These are phyloP conservation scores for Incumbomyces delicatus DNA, from an alignment of 2,329 filamentous ascomycete genomes.

Conservation along the genomic window DNA sequence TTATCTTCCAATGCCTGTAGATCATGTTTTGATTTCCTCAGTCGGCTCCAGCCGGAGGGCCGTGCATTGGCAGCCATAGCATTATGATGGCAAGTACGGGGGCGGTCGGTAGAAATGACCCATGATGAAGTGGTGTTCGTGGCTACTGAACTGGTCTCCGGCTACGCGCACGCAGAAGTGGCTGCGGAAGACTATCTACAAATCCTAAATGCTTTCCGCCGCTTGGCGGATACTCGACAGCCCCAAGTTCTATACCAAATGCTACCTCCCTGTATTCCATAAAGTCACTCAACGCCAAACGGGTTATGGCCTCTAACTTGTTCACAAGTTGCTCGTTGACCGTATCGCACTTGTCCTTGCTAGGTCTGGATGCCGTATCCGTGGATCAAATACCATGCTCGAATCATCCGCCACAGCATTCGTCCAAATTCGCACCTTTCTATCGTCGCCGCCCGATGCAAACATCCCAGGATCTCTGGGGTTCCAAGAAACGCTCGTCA, in stretches of 20 bases:
- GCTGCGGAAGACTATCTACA: background rate
- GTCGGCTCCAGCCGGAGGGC: too few species aligned
- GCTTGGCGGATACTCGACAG: background rate
- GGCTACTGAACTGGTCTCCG: too few species aligned
- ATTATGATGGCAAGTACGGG: too few species aligned
- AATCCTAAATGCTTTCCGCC: background rate
- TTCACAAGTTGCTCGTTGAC: slow-evolving; percentile 4
- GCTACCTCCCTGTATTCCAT: background rate
- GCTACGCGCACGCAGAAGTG: too few species aligned
- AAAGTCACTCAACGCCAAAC: background rate
- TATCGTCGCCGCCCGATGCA: slow-evolving; percentile 84
- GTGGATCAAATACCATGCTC: slow-evolving; percentile 1
- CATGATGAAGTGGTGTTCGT: too few species aligned
- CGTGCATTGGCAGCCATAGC: too few species aligned
- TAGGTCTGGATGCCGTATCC: slow-evolving; percentile 4
- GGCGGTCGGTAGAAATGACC: too few species aligned
- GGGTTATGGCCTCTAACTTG: background rate
- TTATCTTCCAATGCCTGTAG: too few species aligned
- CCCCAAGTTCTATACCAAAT: slow-evolving; percentile 3
- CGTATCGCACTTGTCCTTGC: slow-evolving; percentile 5
- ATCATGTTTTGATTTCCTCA: too few species aligned
- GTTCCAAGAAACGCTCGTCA: slow-evolving; percentile 86
- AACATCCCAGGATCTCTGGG: slow-evolving; percentile 73
- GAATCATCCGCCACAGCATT: slow-evolving; percentile 3
- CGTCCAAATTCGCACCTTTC: slow-evolving; percentile 65